Evolutionary conservation across 805 yeast genomes (phyloP).

Genomic region (Wickerhamiella shivajii): DNA sequence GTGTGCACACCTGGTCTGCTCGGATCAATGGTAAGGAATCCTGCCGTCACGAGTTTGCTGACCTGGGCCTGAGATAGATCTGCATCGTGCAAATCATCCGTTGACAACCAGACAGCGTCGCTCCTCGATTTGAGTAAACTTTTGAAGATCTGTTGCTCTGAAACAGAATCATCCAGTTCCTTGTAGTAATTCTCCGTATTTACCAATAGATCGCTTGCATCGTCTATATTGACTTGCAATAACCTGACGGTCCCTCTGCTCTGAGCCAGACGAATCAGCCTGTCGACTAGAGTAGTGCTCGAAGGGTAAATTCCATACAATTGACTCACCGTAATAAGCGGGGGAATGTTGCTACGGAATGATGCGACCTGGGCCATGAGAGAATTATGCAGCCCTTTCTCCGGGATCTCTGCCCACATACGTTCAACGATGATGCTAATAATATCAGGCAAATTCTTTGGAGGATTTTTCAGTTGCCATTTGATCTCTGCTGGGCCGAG

Average conservation of each 20-base stretch:
- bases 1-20: constrained; percentile 21
- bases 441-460: constrained; percentile 15
- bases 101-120: constrained; percentile 18
- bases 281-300: constrained; percentile 26
- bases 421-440: constrained; percentile 16
- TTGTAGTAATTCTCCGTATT: constrained; percentile 16
- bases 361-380: constrained; percentile 18
- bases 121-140: constrained; percentile 19
- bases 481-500: constrained; percentile 12
- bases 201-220: constrained; percentile 24
- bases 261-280: constrained; percentile 18
- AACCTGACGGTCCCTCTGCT: constrained; percentile 19
- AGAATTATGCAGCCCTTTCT: constrained; percentile 18
- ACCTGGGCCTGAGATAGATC: constrained; percentile 13
- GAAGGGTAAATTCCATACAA: constrained; percentile 25
- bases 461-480: constrained; percentile 11
- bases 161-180: constrained; percentile 2
- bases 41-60: constrained; percentile 18
- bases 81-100: constrained; percentile 16
- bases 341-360: constrained; percentile 22
- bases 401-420: constrained; percentile 25
- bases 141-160: constrained; percentile 12
- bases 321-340: constrained; percentile 23
- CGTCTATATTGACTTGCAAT: constrained; percentile 20
- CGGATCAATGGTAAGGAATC: constrained; percentile 25